These are phyloP conservation scores for Halenospora varia DNA, from an alignment of 495 filamentous ascomycete genomes.

Conservation along the genomic window DNA sequence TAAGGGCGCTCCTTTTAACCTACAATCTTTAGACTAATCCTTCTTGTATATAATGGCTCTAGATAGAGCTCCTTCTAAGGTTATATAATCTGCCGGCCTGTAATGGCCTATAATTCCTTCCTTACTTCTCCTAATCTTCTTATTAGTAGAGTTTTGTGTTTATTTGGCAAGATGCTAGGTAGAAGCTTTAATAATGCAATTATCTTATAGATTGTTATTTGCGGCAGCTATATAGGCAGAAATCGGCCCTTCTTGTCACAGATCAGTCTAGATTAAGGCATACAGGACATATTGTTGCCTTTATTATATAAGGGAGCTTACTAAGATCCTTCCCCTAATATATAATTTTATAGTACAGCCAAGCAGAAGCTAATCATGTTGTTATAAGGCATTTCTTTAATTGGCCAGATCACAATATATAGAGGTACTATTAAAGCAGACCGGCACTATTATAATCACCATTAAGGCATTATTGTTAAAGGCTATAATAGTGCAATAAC, in stretches of 20 bases:
- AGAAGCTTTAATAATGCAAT: slow-evolving; percentile 4
- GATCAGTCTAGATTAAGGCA: neutral
- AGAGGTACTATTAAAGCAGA: slow-evolving; percentile 1
- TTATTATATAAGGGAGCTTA: neutral
- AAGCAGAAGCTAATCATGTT: slow-evolving; percentile 3
- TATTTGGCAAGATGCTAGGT: neutral
- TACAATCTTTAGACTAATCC: neutral
- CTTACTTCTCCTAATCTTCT: neutral
- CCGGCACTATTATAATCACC: slow-evolving; percentile 1
- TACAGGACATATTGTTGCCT: slow-evolving; percentile 2
- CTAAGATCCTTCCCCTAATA: slow-evolving; percentile 5
- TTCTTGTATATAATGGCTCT: neutral
- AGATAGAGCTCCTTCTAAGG: neutral
- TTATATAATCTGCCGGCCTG: neutral
- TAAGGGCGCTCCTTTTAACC: neutral
- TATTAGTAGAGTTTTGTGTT: slow-evolving; percentile 3
- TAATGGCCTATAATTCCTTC: neutral
- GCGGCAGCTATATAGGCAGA: slow-evolving; percentile 3
- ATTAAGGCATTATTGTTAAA: slow-evolving; percentile 1
- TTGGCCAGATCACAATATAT: slow-evolving; percentile 5
- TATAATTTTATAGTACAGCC: slow-evolving; percentile 1
- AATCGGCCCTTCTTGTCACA: slow-evolving; percentile 6
- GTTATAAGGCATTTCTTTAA: slow-evolving; percentile 7
- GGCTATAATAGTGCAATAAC: neutral
- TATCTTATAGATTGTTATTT: slow-evolving; percentile 2